Conservation (phyloP, 2,329 filamentous ascomycete species). For the Cadophora malorum region DNA sequence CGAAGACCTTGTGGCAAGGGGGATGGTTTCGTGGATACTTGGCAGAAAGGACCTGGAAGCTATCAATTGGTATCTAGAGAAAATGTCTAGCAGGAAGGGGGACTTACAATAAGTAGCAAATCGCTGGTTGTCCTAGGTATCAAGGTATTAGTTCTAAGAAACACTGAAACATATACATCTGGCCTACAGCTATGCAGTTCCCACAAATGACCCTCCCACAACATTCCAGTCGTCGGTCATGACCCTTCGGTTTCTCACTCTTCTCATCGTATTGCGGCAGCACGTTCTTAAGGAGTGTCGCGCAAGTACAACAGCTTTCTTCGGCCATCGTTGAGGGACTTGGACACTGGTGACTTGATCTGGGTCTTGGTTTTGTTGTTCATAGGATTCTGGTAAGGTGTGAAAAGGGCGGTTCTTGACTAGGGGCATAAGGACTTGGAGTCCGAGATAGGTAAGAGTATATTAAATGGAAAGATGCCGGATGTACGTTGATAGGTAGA, state of each 20-base stretch:
- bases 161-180: background rate
- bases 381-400: constrained; percentile 7
- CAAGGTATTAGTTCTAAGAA: background rate
- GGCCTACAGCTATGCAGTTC: constrained; percentile 67
- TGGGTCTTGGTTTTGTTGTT: background rate
- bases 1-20: constrained; percentile 68
- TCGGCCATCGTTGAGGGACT: constrained; percentile 32
- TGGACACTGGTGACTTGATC: background rate
- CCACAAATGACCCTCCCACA: constrained; percentile 76
- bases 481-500: background rate
- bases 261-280: constrained; percentile 58
- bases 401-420: constrained; percentile 18
- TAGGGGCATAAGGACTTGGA: constrained; percentile 3
- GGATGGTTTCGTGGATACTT: constrained; percentile 68
- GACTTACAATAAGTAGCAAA: constrained; percentile 54
- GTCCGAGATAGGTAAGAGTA: background rate
- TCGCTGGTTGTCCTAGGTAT: constrained; percentile 38
- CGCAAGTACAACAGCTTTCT: constrained; percentile 72
- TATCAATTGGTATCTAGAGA: constrained; percentile 9
- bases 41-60: constrained; percentile 70
- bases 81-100: background rate
- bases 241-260: constrained; percentile 65
- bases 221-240: constrained; percentile 69
- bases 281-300: constrained; percentile 62
- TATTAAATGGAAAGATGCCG: background rate